phyloP scores from a whole-genome alignment of 1,284 basidiomycete species.

The Mycena sp. region DNA sequence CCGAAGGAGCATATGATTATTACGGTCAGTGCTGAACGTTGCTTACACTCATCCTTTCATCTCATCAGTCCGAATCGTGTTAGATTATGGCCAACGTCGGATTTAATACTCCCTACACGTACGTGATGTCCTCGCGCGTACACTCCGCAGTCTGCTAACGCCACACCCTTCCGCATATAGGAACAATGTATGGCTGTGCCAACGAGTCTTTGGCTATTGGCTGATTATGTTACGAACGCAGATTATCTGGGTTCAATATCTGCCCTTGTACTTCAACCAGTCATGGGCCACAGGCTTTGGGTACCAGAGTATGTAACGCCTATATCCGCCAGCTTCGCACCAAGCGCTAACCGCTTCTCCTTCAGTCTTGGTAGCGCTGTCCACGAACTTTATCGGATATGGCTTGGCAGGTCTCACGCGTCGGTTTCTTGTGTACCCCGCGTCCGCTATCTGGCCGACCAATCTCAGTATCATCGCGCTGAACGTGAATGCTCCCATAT shows the following conservation, averaged over 20 bases:
- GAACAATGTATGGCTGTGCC: constrained; percentile 3
- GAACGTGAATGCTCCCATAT: constrained; percentile 5
- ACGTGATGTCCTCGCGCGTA: background rate
- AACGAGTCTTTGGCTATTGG: background rate
- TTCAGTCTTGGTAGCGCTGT: constrained; percentile 45
- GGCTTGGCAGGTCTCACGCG: constrained; percentile 62
- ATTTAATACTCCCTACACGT: constrained; percentile 32
- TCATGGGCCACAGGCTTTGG: constrained; percentile 44
- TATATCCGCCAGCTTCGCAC: background rate
- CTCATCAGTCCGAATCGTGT: background rate
- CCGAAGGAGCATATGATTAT: constrained; percentile 65
- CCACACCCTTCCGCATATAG: background rate
- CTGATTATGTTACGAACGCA: constrained; percentile 17
- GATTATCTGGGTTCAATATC: constrained; percentile 36
- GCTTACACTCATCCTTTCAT: background rate
- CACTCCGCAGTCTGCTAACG: background rate
- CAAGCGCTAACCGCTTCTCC: constrained; percentile 6
- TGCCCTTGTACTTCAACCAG: constrained; percentile 39
- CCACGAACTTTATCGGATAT: constrained; percentile 52
- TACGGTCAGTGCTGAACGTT: constrained; percentile 53
- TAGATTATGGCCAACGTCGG: constrained; percentile 32
- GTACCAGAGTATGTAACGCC: constrained; percentile 42
- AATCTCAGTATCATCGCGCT: constrained; percentile 23
- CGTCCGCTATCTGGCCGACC: constrained; percentile 24
- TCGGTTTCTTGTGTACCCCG: constrained; percentile 66